Evolutionary conservation across 164 flowering plant genomes (phyloP), one percentile per base, ranked within the genome.

Genomic region (Litsea cubeba): DNA sequence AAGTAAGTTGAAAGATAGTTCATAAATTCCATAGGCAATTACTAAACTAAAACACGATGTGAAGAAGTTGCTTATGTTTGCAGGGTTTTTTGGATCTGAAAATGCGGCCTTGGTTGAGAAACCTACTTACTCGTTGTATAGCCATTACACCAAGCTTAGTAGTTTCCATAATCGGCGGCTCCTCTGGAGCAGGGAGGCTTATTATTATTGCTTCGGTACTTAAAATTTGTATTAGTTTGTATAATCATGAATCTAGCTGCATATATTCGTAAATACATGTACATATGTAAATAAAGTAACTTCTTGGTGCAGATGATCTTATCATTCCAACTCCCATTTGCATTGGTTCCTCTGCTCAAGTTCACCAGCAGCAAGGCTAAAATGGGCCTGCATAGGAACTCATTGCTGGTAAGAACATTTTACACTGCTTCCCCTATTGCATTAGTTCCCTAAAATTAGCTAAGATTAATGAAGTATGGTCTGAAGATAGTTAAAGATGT

Each of bases 141-240:
- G 97, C 97, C 40, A 91, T 93, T 23, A 79, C 85, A 0, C 97
- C 97, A 0, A 90, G 94, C 75, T 84, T 93, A 15, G 64, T 89
- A 12, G 94, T 88, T 7, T 80, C 94, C n/a, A 85, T 90, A 11
- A 88, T 89, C 1, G 88, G 96, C 14, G 97, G 97, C 58, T 72
- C 94, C 32, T 70, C 82, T 1, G 97, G 91, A 22, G 91, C 96
- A 0, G 94, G 90, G 11, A 69, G 81, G 40, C 86, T 91, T 49
- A 89, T 93, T 73, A 82, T 93, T 77, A 88, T 93, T 8, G 90
- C 96, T 12, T 93, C 97, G 78, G 97, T 93, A 54, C 40, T 25
- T 20, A 25, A 40, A 68, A 49, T n/a, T n/a, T 8, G 4, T 15
- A 1, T 63, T 22, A 12, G 17, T 25, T n/a, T 11, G 66, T 23